Percentiles rank a stretch among this genome's conserved stretches.
Evolutionary conservation across 1,284 basidiomycete species (phyloP).

Genomic region (Sanghuangporus sanghuang): DNA sequence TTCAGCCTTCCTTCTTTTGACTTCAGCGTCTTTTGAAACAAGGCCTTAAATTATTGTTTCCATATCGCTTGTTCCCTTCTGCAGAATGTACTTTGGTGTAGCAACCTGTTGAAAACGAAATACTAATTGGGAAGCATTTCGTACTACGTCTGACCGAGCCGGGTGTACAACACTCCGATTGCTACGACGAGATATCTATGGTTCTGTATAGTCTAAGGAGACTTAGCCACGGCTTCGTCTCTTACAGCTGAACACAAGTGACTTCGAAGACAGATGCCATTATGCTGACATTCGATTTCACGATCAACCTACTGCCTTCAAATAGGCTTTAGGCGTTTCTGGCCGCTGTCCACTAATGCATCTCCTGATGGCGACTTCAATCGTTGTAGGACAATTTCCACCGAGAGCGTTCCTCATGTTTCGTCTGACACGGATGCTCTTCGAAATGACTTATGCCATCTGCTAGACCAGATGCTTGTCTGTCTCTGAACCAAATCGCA

Average conservation of each 20-base stretch:
- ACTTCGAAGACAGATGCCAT: neutral
- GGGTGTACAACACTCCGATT: no score
- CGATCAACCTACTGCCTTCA: neutral
- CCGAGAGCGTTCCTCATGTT: neutral
- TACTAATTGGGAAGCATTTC: no score
- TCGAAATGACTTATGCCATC: neutral
- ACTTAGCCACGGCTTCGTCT: no score
- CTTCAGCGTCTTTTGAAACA: neutral
- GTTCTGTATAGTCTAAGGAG: no score
- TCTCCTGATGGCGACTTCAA: neutral
- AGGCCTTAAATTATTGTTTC: neutral
- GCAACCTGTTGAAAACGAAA: neutral
- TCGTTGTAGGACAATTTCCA: neutral
- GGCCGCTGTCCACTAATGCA: neutral
- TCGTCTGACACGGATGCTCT: neutral
- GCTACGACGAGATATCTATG: no score
- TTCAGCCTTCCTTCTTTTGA: neutral
- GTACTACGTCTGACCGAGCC: no score
- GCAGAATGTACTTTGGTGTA: neutral
- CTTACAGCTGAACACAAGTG: neutral
- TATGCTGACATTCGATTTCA: neutral
- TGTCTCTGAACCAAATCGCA: neutral
- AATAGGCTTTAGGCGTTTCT: neutral
- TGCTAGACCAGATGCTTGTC: no score
- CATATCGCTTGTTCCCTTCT: neutral